Conservation (phyloP, 345 rosid species). For the Lumnitzera racemosa region DNA sequence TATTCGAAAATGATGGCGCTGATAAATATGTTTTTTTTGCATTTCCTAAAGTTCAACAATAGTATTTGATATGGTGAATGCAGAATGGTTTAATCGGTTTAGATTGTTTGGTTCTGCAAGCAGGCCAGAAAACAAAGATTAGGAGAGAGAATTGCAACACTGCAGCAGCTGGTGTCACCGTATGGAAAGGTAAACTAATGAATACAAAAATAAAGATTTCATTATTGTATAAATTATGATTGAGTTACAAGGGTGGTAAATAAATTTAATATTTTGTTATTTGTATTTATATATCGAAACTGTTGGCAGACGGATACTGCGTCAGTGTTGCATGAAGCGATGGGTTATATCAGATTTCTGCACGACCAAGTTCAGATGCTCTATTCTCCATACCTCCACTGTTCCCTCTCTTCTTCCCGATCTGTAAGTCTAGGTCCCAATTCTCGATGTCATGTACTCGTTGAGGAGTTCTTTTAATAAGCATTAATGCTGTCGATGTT, state of each 20-base stretch:
- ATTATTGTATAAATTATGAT: neutral
- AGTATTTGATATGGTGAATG: too few relatives aligned
- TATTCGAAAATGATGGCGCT: too few relatives aligned
- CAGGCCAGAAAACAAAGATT: constrained; percentile 62
- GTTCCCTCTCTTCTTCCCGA: constrained; percentile 9
- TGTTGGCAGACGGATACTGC: constrained; percentile 82
- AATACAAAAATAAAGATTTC: neutral
- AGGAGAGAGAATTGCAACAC: constrained; percentile 68
- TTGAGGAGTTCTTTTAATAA: neutral
- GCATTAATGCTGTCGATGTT: neutral
- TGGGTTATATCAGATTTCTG: constrained; percentile 91
- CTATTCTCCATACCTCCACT: constrained; percentile 67
- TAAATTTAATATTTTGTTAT: too few relatives aligned
- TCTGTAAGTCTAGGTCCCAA: constrained; percentile 19
- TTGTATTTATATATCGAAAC: neutral
- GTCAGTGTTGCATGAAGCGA: constrained; percentile 90
- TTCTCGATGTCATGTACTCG: neutral
- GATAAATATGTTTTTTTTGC: too few relatives aligned
- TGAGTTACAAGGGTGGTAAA: neutral
- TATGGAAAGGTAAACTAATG: constrained; percentile 62
- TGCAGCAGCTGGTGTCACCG: constrained; percentile 91
- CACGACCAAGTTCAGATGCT: constrained; percentile 92
- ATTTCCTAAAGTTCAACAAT: neutral
- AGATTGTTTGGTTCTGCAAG: neutral
- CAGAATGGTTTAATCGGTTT: neutral